Evolutionary conservation across 2,329 filamentous ascomycete species (phyloP), one percentile per base, ranked within the genome.

Genomic region (Aspergillus fructus): DNA sequence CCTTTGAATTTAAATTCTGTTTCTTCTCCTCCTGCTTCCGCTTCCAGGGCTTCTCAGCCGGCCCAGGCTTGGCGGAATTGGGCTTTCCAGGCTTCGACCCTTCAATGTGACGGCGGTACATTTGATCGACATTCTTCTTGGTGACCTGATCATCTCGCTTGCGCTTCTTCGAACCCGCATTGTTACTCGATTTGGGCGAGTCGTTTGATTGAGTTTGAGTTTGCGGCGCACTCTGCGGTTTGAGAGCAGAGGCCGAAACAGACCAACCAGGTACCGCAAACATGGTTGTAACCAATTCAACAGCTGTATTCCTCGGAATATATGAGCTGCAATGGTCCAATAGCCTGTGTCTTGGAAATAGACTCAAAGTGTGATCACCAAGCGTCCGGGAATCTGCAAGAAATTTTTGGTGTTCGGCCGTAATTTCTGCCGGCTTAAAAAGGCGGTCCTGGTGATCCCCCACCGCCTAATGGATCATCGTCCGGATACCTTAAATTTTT

Each of bases 211-310:
- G 81, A 72, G 93, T 89, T 23, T 86, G 76, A 71, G 85, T 83
- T 56, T 89, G 82, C 60, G 68, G 69, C 60, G 82, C 78, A 17
- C 79, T 83, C 75, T 96, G 91, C 30, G 85, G 76, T 75, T 91
- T 91, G 62, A 96, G 84, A 52, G 78, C 79, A 64, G 86, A 84
- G 60, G 88, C 83, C 55, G 90, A 85, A 37, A 97, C 82, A 40
- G 91, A 91, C 93, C 93, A 97, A 65, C 94, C 94, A 68, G 90
- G 90, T 30, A 97, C 93, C 9, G 92, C 88, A 74, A 97, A 97
- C 93, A 97, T 75, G 59, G 34, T 65, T 56, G 50, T 9, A n/a
- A 47, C n/a, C 15, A 8, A 39, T 19, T 15, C 6, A 2, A 4
- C 4, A n/a, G 5, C 12, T 3, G 12, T 6, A 34, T 3, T 13